A percentile compares a stretch with the other conserved stretches of the same genome.
Evolutionary conservation across 208 protist genomes (phyloP).

Genomic region (Herpetomonas muscarum): DNA sequence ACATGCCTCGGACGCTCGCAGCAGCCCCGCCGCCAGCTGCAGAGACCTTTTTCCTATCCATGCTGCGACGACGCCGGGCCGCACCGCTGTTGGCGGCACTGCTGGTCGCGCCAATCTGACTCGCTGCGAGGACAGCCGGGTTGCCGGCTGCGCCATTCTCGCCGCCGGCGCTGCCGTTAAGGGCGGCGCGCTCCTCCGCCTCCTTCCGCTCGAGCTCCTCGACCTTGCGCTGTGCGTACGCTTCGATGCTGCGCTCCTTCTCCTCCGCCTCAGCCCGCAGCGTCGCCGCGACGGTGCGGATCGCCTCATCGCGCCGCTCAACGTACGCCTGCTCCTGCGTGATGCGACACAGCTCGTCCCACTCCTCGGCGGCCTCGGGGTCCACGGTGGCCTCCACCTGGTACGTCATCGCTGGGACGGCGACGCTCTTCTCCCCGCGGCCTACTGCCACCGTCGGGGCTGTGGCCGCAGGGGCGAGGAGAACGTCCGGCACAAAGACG

Average conservation of each 20-base stretch:
- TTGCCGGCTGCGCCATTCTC: no score
- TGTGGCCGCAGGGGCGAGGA: conserved; percentile 24
- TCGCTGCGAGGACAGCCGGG: no score
- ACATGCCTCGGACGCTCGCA: not conserved
- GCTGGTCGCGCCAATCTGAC: no score
- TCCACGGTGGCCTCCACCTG: conserved; percentile 57
- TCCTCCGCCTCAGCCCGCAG: conserved; percentile 27
- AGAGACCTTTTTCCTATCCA: conserved; percentile 2
- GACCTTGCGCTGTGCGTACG: conserved; percentile 33
- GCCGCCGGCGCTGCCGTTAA: not conserved
- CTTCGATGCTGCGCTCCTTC: conserved; percentile 23
- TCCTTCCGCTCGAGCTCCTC: conserved; percentile 18
- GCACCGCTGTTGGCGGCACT: conserved; percentile 9
- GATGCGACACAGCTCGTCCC: conserved; percentile 54
- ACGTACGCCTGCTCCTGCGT: conserved; percentile 46
- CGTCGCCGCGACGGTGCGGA: not conserved
- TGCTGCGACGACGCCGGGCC: conserved; percentile 9
- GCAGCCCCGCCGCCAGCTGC: not conserved
- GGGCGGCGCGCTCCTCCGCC: not conserved
- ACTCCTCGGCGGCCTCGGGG: conserved; percentile 29
- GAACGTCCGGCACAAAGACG: conserved; percentile 52
- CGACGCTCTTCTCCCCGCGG: conserved; percentile 15
- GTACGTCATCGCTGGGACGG: conserved; percentile 16
- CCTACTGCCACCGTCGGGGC: not conserved
- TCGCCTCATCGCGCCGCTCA: conserved; percentile 16